Conservation (phyloP, 1,139 yeast species). For the Suhomyces atakaporum region DNA sequence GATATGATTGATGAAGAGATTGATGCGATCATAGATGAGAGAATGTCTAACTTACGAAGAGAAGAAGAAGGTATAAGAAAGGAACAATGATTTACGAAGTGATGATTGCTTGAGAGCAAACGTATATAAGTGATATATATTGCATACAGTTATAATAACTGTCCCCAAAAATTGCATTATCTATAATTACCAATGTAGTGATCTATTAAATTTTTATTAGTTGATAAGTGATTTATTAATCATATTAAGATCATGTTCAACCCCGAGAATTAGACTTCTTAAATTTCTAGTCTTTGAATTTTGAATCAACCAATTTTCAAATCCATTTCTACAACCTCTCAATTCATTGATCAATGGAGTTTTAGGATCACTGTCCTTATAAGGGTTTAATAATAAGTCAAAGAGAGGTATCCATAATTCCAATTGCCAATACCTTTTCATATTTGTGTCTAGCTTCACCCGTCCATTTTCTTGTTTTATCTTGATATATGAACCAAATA, state of each 20-base stretch:
- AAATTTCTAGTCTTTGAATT: conserved; percentile 21
- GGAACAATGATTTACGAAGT: no score
- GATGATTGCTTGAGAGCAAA: no score
- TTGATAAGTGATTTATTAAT: conserved; percentile 9
- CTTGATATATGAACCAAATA: conserved; percentile 67
- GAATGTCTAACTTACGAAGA: conserved; percentile 40
- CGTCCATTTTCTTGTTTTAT: conserved; percentile 31
- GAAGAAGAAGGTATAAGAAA: conserved; percentile 12
- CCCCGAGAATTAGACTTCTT: conserved; percentile 19
- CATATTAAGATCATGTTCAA: conserved; percentile 26
- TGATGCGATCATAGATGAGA: conserved; percentile 57
- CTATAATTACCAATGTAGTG: conserved; percentile 1
- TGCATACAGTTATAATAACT: no score
- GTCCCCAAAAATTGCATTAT: conserved; percentile 1
- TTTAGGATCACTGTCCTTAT: conserved; percentile 18
- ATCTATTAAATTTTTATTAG: background rate
- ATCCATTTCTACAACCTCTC: conserved; percentile 32
- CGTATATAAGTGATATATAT: no score
- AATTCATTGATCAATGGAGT: conserved; percentile 47
- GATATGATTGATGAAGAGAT: conserved; percentile 51
- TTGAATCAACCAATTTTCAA: conserved; percentile 49
- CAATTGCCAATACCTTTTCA: conserved; percentile 79
- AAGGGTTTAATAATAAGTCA: conserved; percentile 64
- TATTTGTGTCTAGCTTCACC: conserved; percentile 41
- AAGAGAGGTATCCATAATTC: conserved; percentile 74